Conservation (phyloP, 192 early-diverging fungal species). For the Mortierella antarctica region DNA sequence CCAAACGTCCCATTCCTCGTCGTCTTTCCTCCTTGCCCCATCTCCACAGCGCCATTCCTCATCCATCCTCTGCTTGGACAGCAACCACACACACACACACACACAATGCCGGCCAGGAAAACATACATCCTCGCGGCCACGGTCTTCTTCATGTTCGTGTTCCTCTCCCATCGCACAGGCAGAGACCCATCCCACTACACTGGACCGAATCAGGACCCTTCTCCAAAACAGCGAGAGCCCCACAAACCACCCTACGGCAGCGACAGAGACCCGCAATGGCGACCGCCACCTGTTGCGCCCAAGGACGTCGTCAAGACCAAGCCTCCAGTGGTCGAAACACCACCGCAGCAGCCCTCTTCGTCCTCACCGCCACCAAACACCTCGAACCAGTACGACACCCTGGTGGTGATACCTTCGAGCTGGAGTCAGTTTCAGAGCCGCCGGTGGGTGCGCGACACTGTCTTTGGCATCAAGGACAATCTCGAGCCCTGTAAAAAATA, state of each 20-base stretch:
- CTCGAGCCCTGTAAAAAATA: conserved; percentile 59
- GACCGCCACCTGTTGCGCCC: background rate
- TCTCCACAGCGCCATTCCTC: too few relatives aligned
- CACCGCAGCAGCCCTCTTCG: conserved; percentile 17
- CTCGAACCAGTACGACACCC: conserved; percentile 54
- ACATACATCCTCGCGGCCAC: conserved; percentile 21
- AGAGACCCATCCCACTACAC: conserved; percentile 5
- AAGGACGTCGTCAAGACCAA: background rate
- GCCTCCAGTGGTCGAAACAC: conserved; percentile 13
- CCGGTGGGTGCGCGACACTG: conserved; percentile 58
- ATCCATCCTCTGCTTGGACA: background rate
- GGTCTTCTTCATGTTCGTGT: conserved; percentile 32
- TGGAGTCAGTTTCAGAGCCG: conserved; percentile 50
- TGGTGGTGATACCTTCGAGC: conserved; percentile 61
- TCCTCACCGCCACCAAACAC: conserved; percentile 21
- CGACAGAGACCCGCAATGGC: background rate
- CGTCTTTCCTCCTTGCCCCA: too few relatives aligned
- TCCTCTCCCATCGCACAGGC: conserved; percentile 19
- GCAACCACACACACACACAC: background rate
- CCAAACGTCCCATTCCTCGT: too few relatives aligned
- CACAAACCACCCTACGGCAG: conserved; percentile 6
- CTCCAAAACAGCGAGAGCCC: conserved; percentile 8
- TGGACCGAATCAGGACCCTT: background rate
- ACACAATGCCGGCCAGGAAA: conserved; percentile 22
- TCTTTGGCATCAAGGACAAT: conserved; percentile 67